Evolutionary conservation across 176 grass and related monocot genomes (phyloP).

Genomic region (Microstegium vimineum): DNA sequence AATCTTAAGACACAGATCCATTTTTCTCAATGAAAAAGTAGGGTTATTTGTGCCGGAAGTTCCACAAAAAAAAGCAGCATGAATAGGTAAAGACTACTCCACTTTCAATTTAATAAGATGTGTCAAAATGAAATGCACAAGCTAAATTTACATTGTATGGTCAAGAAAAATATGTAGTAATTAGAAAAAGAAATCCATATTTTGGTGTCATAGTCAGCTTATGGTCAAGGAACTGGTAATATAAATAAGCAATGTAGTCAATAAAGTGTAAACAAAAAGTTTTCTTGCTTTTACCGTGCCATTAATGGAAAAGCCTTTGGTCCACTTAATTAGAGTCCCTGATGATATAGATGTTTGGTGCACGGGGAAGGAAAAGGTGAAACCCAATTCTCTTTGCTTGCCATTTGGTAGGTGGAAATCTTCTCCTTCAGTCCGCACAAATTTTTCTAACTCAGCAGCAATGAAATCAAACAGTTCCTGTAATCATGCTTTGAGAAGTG

Average conservation of each 20-base stretch:
- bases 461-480: conserved; percentile 97
- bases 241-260: not conserved
- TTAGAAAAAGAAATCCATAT: not conserved
- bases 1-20: not conserved
- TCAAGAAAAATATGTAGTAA: not conserved
- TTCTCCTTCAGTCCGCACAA: conserved; percentile 75
- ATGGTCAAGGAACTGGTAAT: not conserved
- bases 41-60: not conserved
- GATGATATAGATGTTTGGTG: conserved; percentile 79
- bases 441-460: conserved; percentile 61
- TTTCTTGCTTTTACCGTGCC: conserved; percentile 59
- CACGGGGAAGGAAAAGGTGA: conserved; percentile 95
- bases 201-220: not conserved
- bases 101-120: not conserved
- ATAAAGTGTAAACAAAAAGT: not conserved
- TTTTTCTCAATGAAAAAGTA: not conserved
- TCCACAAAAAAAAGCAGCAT: not conserved
- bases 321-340: conserved; percentile 92
- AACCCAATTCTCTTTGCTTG: conserved; percentile 79
- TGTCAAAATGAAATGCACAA: not conserved
- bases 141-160: conserved; percentile 7
- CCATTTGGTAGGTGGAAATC: conserved; percentile 69
- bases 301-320: conserved; percentile 83
- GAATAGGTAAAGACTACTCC: not conserved
- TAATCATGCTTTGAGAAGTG: conserved; percentile 16